Base-by-base conservation (phyloP, 305 asterid genomes). In the Ruellia speciosa region DNA sequence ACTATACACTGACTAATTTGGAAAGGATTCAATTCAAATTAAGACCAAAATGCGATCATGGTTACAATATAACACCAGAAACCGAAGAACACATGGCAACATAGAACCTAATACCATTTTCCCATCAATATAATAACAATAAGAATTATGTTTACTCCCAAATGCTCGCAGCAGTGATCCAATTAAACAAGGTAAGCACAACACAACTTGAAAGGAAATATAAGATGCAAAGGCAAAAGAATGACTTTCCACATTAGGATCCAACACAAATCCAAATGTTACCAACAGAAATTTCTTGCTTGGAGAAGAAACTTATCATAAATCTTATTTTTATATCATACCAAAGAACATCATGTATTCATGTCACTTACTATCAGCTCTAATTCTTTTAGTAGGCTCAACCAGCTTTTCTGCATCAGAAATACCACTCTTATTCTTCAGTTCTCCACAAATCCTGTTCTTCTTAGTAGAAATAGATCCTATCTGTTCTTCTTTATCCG, bases 321-420 rank as follows among this genome's bases (percentile, higher is more conserved):
- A n/a, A n/a, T n/a, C n/a, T n/a, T n/a, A n/a, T n/a, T n/a, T n/a
- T n/a, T n/a, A n/a, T n/a, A n/a, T n/a, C n/a, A n/a, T n/a, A n/a
- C n/a, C n/a, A n/a, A n/a, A n/a, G n/a, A n/a, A n/a, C 31, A 24
- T 24, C 31, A 24, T 24, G 4, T 24, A 24, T 24, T 39, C 18
- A 15, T 31, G 41, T 62, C 69, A 77, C 97, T 84, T 78, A 86
- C 99, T 63, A 33, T 65, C 80, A 62, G 46, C 49, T 52, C 58
- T 48, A 18, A 51, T 63, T 60, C 67, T 77, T 18, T 66, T 64
- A 52, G 64, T 49, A 34, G 71, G 55, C 53, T 64, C 83, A 47
- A 43, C 56, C 53, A 43, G 67, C 64, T 73, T 79, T 54, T 66
- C 70, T 14, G 62, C 75, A 59, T 35, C 40, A 14, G 60, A 62